These are phyloP conservation scores for Diospyros kaki DNA, from an alignment of 148 eudicot species.

Conservation along the genomic window DNA sequence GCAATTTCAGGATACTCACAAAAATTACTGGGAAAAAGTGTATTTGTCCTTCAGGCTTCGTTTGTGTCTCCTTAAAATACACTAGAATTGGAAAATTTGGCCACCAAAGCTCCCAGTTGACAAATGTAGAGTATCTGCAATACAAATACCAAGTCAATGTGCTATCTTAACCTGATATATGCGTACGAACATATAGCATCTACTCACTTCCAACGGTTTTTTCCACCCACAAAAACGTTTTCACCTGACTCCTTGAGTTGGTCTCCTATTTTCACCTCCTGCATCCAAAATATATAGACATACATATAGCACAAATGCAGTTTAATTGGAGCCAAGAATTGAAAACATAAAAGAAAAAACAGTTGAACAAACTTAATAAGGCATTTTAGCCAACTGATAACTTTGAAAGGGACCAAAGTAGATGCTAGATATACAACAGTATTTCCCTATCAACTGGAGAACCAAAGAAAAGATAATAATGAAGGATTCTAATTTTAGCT, in stretches of 20 bases:
- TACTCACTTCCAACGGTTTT: constrained; percentile 98
- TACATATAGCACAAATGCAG: neutral
- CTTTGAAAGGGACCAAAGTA: too few relatives aligned
- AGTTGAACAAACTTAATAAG: neutral
- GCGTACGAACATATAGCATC: neutral
- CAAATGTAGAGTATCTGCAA: constrained; percentile 81
- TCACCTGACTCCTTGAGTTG: constrained; percentile 83
- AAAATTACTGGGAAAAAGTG: constrained; percentile 96
- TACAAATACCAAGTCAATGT: neutral
- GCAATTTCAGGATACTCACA: constrained; percentile 41
- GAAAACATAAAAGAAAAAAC: too few relatives aligned
- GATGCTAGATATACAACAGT: neutral
- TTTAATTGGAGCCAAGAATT: neutral
- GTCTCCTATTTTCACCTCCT: constrained; percentile 92
- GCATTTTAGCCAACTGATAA: neutral
- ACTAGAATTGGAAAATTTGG: constrained; percentile 91
- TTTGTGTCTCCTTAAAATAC: constrained; percentile 92
- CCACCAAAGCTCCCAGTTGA: constrained; percentile 99
- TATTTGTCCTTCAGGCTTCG: constrained; percentile 92
- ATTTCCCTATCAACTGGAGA: neutral
- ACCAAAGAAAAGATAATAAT: neutral
- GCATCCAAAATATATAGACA: constrained; percentile 10
- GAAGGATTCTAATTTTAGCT: too few relatives aligned
- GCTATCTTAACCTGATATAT: neutral
- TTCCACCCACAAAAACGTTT: constrained; percentile 91